These are phyloP conservation scores for Coelastrella sp. DNA, from an alignment of 139 green algal genomes.

Conservation along the genomic window DNA sequence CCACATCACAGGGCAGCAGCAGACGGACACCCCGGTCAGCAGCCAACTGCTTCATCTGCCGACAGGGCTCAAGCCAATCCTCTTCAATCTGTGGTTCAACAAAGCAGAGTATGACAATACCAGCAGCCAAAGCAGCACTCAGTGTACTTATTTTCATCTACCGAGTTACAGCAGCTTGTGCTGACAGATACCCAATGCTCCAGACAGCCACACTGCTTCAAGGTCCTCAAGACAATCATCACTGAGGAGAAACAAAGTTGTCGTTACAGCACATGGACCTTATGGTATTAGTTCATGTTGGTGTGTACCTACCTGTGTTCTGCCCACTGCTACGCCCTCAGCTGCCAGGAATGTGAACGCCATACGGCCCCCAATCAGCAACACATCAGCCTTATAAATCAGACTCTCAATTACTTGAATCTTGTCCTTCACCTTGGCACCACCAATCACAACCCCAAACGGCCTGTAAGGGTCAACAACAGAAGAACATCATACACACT, in stretches of 20 bases:
- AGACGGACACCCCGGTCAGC: conserved; percentile 52
- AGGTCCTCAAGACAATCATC: too few species aligned
- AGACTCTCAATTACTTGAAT: conserved; percentile 62
- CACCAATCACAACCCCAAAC: conserved; percentile 65
- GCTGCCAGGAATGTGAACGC: conserved; percentile 73
- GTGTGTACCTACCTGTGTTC: too few species aligned
- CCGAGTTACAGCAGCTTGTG: too few species aligned
- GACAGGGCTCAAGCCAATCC: conserved; percentile 54
- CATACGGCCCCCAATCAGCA: conserved; percentile 69
- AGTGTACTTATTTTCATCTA: too few species aligned
- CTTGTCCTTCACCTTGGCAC: conserved; percentile 75
- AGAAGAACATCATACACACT: background rate
- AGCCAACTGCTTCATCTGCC: conserved; percentile 51
- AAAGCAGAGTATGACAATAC: too few species aligned
- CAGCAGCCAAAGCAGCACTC: too few species aligned
- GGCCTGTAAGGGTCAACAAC: conserved; percentile 46
- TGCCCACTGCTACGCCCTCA: conserved; percentile 54
- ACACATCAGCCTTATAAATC: conserved; percentile 46
- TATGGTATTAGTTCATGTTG: too few species aligned
- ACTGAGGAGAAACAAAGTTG: too few species aligned
- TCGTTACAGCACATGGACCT: too few species aligned
- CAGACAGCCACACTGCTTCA: too few species aligned
- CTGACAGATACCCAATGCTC: too few species aligned
- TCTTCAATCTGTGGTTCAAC: too few species aligned
- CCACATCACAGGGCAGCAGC: conserved; percentile 66